Base-by-base conservation (phyloP, 1,139 yeast species). In the Hyphopichia buzzinii region DNA sequence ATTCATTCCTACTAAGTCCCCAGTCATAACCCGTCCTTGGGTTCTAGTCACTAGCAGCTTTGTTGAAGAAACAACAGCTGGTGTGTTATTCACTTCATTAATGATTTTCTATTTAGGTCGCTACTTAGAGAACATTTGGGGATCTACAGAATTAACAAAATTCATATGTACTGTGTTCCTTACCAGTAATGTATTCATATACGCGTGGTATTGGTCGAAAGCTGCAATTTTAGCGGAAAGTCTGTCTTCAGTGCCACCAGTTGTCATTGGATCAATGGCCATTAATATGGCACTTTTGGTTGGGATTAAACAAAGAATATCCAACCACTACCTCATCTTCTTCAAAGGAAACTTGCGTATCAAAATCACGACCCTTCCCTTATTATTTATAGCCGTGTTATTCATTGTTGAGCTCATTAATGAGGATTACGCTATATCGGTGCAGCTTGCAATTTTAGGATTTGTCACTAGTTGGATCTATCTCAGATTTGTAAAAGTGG, bases 241-340 rank as follows among this genome's bases (percentile, higher is more conserved):
- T 49, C 8, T 66, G 56, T 35, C 62, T 48, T 34, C 63, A 41
- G 72, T 59, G 4, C 71, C 71, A 1, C 73, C 72, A 2, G 70
- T 65, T 12, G 59, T 66, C 7, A 49, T 59, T 30, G 51, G 67
- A 2, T 55, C 65, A n/a, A 60, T 60, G 63, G 64, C 70, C 40
- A 57, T 52, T 31, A 61, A 62, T 24, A 64, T 69, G 59, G 74
- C 71, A 13, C 52, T 70, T 23, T 49, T 72, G 8, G 68, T 70
- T 10, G 74, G 75, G 4, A 57, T 68, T 4, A 70, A 70, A 40
- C 76, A 71, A 47, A 47, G 76, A 27, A 67, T 71, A 13, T 64
- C 72, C 14, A 59, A 62, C 38, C 76, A 71, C 48, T 70, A 69
- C 42, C 49, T 72, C 31, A 48, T 70, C 19, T 58, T 70, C 33